These are phyloP conservation scores for Apiosordaria backusii DNA, from an alignment of 495 filamentous ascomycete species.

Conservation along the genomic window DNA sequence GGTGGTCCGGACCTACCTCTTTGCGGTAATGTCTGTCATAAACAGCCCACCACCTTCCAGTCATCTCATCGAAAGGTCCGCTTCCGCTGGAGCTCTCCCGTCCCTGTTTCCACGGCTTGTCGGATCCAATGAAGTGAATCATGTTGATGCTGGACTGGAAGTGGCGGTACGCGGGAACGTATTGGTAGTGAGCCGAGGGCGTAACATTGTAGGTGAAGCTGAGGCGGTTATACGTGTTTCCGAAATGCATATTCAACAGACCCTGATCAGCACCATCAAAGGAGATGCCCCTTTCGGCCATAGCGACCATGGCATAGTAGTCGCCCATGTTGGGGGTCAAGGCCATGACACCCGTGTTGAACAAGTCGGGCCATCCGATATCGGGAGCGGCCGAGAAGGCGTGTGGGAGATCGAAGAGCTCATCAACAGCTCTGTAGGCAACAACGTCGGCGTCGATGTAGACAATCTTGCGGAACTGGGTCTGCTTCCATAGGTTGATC, in stretches of 20 bases:
- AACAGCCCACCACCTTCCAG: conserved; percentile 84
- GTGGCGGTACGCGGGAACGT: conserved; percentile 89
- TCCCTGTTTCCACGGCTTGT: conserved; percentile 84
- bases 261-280: conserved; percentile 99
- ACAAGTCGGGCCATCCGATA: conserved; percentile 96
- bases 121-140: conserved; percentile 87
- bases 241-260: conserved; percentile 91
- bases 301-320: conserved; percentile 75
- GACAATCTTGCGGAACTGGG: conserved; percentile 83
- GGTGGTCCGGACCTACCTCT: conserved; percentile 36
- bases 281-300: conserved; percentile 81
- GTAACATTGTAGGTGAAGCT: conserved; percentile 98
- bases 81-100: conserved; percentile 52
- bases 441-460: conserved; percentile 93
- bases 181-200: conserved; percentile 90
- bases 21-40: conserved; percentile 79
- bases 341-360: conserved; percentile 96
- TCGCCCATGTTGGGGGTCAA: conserved; percentile 82
- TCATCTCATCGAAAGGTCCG: conserved; percentile 74
- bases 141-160: conserved; percentile 82
- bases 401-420: conserved; percentile 74
- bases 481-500: conserved; percentile 89
- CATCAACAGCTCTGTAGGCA: conserved; percentile 81
- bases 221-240: conserved; percentile 72
- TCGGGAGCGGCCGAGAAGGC: conserved; percentile 90